Conservation (phyloP, 2,329 filamentous ascomycete genomes). For the Thelonectria rubi region DNA sequence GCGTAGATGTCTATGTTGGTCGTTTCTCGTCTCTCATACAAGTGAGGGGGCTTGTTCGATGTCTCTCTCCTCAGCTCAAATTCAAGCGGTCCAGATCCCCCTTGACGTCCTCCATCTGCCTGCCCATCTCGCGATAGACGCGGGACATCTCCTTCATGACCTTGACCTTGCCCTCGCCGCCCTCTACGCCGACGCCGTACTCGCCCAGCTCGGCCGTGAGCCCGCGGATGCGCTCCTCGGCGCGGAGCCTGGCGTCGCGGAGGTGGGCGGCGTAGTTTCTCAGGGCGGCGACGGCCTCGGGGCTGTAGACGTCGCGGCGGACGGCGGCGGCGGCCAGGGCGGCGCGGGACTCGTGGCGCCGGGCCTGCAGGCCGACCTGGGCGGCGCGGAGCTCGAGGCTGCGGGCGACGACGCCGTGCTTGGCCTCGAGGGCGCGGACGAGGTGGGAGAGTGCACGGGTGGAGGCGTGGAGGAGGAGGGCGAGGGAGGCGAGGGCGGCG, state of each 20-base stretch:
- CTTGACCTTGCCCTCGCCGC: conserved; percentile 54
- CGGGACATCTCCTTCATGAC: conserved; percentile 63
- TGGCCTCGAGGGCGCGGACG: conserved; percentile 62
- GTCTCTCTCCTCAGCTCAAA: conserved; percentile 24
- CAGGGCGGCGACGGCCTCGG: conserved; percentile 54
- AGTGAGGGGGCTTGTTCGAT: background rate
- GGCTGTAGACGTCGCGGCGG: conserved; percentile 55
- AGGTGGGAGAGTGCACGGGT: conserved; percentile 53
- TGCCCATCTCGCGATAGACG: conserved; percentile 60
- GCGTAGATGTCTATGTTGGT: background rate
- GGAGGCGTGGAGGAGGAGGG: conserved; percentile 52
- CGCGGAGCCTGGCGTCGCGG: conserved; percentile 56
- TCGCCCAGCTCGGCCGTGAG: conserved; percentile 55
- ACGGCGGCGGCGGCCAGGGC: conserved; percentile 48
- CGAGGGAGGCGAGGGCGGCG: conserved; percentile 49
- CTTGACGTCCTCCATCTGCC: conserved; percentile 59
- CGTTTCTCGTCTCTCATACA: conserved; percentile 6
- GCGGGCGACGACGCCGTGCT: conserved; percentile 62
- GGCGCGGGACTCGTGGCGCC: conserved; percentile 52
- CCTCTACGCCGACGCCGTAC: conserved; percentile 57
- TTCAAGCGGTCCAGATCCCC: conserved; percentile 55
- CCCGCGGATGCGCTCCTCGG: conserved; percentile 54
- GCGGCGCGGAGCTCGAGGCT: conserved; percentile 61
- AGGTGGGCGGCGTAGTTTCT: conserved; percentile 59
- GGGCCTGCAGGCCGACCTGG: conserved; percentile 55